phyloP scores from a whole-genome alignment of 2,329 filamentous ascomycete genomes.

The Akanthomyces lecanii region DNA sequence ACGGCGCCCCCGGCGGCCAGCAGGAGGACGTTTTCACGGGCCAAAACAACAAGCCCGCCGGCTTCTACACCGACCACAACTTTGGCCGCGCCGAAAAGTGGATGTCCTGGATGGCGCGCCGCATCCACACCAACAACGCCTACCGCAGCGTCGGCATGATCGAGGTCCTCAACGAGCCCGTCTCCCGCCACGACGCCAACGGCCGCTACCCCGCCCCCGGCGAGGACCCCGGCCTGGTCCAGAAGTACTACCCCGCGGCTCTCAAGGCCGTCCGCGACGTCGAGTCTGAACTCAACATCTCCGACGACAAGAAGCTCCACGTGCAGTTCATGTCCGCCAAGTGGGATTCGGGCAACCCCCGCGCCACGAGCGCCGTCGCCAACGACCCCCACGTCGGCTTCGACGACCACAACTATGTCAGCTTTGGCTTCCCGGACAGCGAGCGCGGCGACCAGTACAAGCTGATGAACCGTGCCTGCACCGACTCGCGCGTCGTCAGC shows the following conservation, averaged over 20 bases:
- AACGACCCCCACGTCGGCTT: conserved; percentile 45
- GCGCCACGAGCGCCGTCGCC: conserved; percentile 17
- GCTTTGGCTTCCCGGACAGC: conserved; percentile 15
- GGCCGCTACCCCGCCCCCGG: conserved; percentile 24
- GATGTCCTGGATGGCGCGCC: conserved; percentile 50
- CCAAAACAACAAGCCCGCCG: conserved; percentile 31
- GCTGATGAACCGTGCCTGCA: conserved; percentile 37
- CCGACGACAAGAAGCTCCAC: conserved; percentile 31
- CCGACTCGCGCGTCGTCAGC: conserved; percentile 38
- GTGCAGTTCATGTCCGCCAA: conserved; percentile 45
- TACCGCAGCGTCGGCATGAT: conserved; percentile 57
- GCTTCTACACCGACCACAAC: conserved; percentile 54
- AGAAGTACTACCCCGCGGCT: conserved; percentile 23
- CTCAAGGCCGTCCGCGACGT: conserved; percentile 24
- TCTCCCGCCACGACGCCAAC: conserved; percentile 25
- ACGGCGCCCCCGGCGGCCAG: conserved; percentile 47
- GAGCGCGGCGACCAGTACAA: conserved; percentile 19
- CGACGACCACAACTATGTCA: conserved; percentile 53
- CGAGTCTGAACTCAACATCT: conserved; percentile 20
- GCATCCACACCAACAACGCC: conserved; percentile 44
- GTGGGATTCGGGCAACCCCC: conserved; percentile 46
- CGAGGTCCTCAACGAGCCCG: conserved; percentile 54
- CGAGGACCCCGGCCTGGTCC: conserved; percentile 21
- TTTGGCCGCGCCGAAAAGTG: conserved; percentile 52
- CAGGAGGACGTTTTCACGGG: conserved; percentile 42